Evolutionary conservation across 148 eudicot species (phyloP), one percentile per base, ranked within the genome.

Genomic region (Rhododendron griersonianum): DNA sequence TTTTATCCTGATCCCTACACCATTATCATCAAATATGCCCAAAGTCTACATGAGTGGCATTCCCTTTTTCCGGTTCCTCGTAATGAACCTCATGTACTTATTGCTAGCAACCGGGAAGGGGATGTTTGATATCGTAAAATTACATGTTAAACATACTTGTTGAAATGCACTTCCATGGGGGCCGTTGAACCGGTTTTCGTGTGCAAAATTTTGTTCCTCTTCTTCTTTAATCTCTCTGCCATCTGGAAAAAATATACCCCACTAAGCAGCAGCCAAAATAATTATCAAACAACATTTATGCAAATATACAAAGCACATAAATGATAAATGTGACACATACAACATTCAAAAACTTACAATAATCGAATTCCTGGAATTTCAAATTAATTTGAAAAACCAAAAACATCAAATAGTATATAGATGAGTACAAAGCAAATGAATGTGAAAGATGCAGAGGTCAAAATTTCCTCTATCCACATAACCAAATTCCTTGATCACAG

Each of bases 191-290:
- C 99, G 14, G 95, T 97, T 89, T 97, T 97, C 1, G 94, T 85
- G 71, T 97, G 99, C 83, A 95, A 48, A 77, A 97, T 94, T 81
- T 89, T 95, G 91, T 91, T 89, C 89, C 95, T 90, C 88, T 95
- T 97, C 91, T 87, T 94, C 91, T 94, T 95, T 91, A 97, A 84
- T 82, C 99, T 94, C 78, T 95, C 98, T 87, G 93, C 98, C 93
- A 97, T 88, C 98, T 97, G 88, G 86, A 76, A 59, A 81, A 80
- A 89, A 69, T 10, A 16, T 78, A 83, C 25, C 51, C 71, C 35
- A 19, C 19, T 50, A 83, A 85, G 75, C 63, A 89, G 57, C 41
- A 83, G 59, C 21, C 76, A 79, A 44, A 47, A 7, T 8, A 30
- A 71, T 71, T 7, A 71, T 30, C 37, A 71, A 71, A 28, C 47